These are phyloP conservation scores for Gossypium schwendimanii DNA, from an alignment of 441 rosid species.

Conservation along the genomic window DNA sequence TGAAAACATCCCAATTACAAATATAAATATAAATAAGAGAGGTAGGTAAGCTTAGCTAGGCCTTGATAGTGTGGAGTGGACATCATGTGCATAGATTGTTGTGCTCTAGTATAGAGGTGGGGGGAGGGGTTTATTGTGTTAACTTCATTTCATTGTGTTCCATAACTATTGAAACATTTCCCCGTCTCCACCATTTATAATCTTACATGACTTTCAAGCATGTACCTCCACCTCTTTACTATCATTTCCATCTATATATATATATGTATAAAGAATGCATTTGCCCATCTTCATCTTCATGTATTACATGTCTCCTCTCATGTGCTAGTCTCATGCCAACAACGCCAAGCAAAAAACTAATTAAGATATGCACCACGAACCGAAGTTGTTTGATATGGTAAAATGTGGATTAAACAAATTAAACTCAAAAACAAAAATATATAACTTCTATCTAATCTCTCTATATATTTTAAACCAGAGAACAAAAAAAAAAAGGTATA, in stretches of 20 bases:
- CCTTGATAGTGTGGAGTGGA: background rate
- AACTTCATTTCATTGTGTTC: background rate
- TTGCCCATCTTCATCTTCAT: background rate
- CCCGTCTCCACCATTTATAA: background rate
- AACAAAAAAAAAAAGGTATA: background rate
- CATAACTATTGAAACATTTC: background rate
- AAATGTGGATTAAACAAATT: background rate
- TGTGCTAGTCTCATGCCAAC: slow-evolving; percentile 22
- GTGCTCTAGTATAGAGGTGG: background rate
- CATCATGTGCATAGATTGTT: background rate
- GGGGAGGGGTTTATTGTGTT: background rate
- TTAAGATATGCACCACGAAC: background rate
- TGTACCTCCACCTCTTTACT: background rate
- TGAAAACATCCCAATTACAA: background rate
- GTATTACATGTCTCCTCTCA: slow-evolving; percentile 3
- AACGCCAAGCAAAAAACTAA: slow-evolving; percentile 1
- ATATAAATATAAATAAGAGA: background rate
- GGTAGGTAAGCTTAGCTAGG: background rate
- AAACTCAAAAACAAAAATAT: background rate
- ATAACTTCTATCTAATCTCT: background rate
- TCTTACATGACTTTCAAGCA: background rate
- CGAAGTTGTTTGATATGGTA: slow-evolving; percentile 7
- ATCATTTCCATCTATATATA: background rate
- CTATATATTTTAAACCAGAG: background rate
- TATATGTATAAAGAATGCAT: background rate